Base-by-base conservation (phyloP, 805 yeast genomes). In the Naumovozyma castellii region DNA sequence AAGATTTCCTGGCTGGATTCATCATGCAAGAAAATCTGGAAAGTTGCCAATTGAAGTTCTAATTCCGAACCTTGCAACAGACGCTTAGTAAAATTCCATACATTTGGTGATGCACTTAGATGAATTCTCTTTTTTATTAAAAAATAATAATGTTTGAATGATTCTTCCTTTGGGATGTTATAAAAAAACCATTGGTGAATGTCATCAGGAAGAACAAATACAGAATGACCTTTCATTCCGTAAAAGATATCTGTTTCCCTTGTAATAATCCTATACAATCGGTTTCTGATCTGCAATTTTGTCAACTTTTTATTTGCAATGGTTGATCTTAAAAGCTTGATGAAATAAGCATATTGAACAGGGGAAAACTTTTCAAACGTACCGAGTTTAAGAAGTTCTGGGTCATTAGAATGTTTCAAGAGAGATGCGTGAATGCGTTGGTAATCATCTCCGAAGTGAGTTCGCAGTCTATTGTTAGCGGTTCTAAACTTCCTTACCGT, bases 121-220 rank as follows among this genome's bases (percentile, higher is more conserved):
- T 32, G 32, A 5, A 59, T 46, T 35, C 52, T 43, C 32, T 48
- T 50, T 34, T 53, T 44, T 9, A 60, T 50, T 15, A 59, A 40
- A 28, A 49, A 53, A 27, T 43, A 38, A 36, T 49, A 56, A 38
- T 58, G 63, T 28, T 44, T 39, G 30, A 48, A 51, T 2, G 44
- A 41, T 37, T 49, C 48, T 2, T 45, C 32, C 15, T 36, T 42
- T 4, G 48, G 34, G 14, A 54, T 10, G 29, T 50, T 43, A 2
- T 44, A 36, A 42, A 46, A 48, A 39, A 58, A 56, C 62, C 62
- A 59, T 20, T 43, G 31, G 37, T 59, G 62, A 5, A 57, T 42
- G 1, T 31, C 34, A 16, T 43, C 41, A 12, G 61, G 56, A 9
- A 58, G 32, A 17, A 42, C 35, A 9, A 53, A 38, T 1, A 49